Base-by-base conservation (phyloP, 345 rosid genomes). In the Pugionium dolabratum region DNA sequence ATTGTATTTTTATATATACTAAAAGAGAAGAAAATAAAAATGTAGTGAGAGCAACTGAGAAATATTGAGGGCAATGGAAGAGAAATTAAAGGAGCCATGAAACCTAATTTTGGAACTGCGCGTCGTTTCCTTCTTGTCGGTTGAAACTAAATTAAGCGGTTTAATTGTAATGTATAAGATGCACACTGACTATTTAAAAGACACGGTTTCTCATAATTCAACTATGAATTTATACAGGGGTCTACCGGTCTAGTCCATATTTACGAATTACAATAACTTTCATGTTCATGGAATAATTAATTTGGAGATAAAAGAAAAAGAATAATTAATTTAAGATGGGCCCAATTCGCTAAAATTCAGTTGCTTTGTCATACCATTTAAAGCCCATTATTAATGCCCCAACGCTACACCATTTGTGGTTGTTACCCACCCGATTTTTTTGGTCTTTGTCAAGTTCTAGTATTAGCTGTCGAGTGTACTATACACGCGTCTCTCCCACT, bases 251-350 rank as follows among this genome's bases (percentile, higher is more conserved):
- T n/a, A n/a, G n/a, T n/a, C n/a, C n/a, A n/a, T n/a, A n/a, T n/a
- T n/a, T n/a, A n/a, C n/a, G n/a, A 47, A 32, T 47, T 39, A 50
- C 45, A 47, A 40, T 44, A 46, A 58, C 41, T 39, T 59, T 58
- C 68, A 36, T 70, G 56, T 39, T 49, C 36, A 56, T 43, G 59
- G 70, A 52, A 78, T 74, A 68, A 62, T 72, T n/a, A n/a, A n/a
- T n/a, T n/a, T n/a, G n/a, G n/a, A n/a, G n/a, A n/a, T n/a, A n/a
- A n/a, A n/a, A n/a, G n/a, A n/a, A n/a, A n/a, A n/a, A n/a, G n/a
- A n/a, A n/a, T n/a, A n/a, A 28, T 48, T 48, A 0, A 27, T 48
- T 31, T 31, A 31, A 31, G 2, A 31, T 31, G 32, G 32, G 32
- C 32, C 32, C 2, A 31, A 31, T 31, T 31, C 32, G 32, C 32